Base-by-base conservation (phyloP, 768 basidiomycete species). In the Xerocomellus chrysenteron region DNA sequence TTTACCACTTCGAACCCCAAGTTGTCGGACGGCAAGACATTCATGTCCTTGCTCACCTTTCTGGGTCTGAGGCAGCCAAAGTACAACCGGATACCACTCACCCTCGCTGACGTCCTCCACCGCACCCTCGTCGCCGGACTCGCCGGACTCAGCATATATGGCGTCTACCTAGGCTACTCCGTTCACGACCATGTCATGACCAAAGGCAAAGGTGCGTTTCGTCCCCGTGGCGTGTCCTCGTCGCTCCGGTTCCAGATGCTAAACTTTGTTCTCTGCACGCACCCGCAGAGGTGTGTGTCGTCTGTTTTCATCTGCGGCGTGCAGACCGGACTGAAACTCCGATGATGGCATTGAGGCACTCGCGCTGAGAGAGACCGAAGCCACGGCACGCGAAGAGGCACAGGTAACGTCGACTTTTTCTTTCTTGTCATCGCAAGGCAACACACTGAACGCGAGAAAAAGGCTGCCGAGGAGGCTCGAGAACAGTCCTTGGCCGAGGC, bases 71-170 rank as follows among this genome's bases (percentile, higher is more conserved):
- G 60, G 19, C 67, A 62, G 28, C 48, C 60, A 50, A 69, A 52
- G 50, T 61, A 59, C 52, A 66, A 50, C 30, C 61, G 72, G 37
- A 43, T 56, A 14, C 58, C 64, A 1, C 59, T 72, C 33, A 64
- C 71, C 12, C 59, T 72, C 39, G 43, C 65, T 16, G 71, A 72
- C 33, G 17, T 69, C 46, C 60, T 72, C 26, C 71, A 72, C 48
- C 68, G 71, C 7, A 68, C 68, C 28, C 16, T 74, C 37, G 68
- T 72, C 54, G 60, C 58, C 7, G 68, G 71, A 41, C 71, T 72
- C 24, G 60, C 65, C 16, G 60, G 42, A 24, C 61, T 72, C 45
- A 69, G 59, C 16, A 35, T 69, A 11, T 73, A 73, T 26, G 71
- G 71, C 40, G 12, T 72, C 19, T 72, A 71, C 56, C 46, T 72